Percentiles rank a stretch among this genome's conserved stretches.
Evolutionary conservation across 1,284 basidiomycete genomes (phyloP).

Genomic region (Hemileia vastatrix): DNA sequence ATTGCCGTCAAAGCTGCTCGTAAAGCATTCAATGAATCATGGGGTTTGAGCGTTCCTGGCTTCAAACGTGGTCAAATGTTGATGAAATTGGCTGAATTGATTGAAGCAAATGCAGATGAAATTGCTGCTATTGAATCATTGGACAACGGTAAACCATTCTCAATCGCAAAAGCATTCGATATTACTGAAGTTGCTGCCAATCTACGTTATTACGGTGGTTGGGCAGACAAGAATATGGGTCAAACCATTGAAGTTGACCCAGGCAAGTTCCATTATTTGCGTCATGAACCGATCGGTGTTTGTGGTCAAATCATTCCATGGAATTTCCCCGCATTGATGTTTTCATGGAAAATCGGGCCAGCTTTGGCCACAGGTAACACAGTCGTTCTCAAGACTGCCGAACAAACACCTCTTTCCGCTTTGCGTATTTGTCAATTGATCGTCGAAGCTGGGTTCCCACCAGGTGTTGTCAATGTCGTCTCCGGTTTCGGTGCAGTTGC

Average conservation of each 20-base stretch:
- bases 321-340: constrained; percentile 51
- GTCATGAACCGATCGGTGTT: constrained; percentile 89
- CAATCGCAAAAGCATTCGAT: constrained; percentile 63
- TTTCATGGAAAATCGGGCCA: constrained; percentile 69
- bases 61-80: constrained; percentile 58
- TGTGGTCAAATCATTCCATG: constrained; percentile 72
- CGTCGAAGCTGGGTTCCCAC: constrained; percentile 74
- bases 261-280: constrained; percentile 66
- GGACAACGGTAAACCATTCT: constrained; percentile 71
- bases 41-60: constrained; percentile 67
- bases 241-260: constrained; percentile 73
- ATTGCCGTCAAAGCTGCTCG: constrained; percentile 65
- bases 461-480: constrained; percentile 77
- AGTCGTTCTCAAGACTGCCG: constrained; percentile 77
- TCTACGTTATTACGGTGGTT: constrained; percentile 51
- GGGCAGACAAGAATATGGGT: constrained; percentile 69
- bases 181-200: constrained; percentile 57
- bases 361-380: constrained; percentile 75
- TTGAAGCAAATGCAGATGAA: constrained; percentile 62
- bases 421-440: constrained; percentile 34
- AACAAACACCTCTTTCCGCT: constrained; percentile 77
- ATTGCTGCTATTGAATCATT: constrained; percentile 50
- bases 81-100: constrained; percentile 63
- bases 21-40: constrained; percentile 62
- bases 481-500: constrained; percentile 66